These are phyloP conservation scores for Coffea humblotiana DNA, from an alignment of 305 asterid species.

Conservation along the genomic window DNA sequence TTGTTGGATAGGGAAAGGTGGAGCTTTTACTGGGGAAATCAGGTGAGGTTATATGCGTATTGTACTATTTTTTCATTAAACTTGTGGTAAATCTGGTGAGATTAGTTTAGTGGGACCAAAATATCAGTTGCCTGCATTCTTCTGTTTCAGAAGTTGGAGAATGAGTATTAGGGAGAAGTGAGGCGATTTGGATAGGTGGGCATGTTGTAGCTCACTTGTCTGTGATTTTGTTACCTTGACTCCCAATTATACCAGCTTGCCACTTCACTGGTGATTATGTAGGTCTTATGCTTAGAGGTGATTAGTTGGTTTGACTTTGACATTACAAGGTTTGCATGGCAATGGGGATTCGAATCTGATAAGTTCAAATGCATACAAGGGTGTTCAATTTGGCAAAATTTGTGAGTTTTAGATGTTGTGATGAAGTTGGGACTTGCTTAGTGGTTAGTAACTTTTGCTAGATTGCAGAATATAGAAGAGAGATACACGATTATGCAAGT, in stretches of 20 bases:
- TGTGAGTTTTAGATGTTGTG: not conserved
- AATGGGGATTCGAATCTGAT: not conserved
- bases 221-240: not conserved
- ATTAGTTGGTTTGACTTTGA: not conserved
- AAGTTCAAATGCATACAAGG: not conserved
- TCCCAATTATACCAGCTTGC: not conserved
- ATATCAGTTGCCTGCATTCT: not conserved
- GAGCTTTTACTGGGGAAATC: slow-evolving; percentile 97
- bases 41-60: slow-evolving; percentile 39
- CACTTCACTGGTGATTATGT: not conserved
- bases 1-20: slow-evolving; percentile 94
- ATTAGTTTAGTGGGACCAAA: not conserved
- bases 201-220: not conserved
- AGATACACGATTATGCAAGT: not conserved
- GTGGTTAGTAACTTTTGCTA: not conserved
- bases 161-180: not conserved
- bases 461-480: not conserved
- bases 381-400: not conserved
- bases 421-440: not conserved
- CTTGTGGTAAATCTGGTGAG: not conserved
- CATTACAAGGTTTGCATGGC: not conserved
- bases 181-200: not conserved
- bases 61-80: no score
- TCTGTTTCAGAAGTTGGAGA: not conserved
- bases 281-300: not conserved